phyloP scores from a whole-genome alignment of 2,329 filamentous ascomycete species.

The Tetracladium maxilliforme region DNA sequence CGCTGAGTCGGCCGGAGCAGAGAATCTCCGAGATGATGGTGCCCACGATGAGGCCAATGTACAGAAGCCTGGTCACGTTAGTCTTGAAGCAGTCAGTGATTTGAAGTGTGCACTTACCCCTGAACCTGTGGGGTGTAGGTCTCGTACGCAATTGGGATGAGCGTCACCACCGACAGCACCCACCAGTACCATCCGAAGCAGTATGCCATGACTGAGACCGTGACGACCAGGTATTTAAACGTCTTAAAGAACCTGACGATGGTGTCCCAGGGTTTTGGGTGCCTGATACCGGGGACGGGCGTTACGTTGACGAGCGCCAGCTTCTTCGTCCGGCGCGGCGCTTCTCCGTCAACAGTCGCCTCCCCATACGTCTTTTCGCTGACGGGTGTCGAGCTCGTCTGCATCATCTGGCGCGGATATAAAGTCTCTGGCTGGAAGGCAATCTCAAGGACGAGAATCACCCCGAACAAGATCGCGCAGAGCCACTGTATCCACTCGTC shows the following conservation, averaged over 20 bases:
- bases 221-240: conserved; percentile 28
- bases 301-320: conserved; percentile 24
- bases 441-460: conserved; percentile 29
- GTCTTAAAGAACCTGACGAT: conserved; percentile 27
- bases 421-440: conserved; percentile 38
- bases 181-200: conserved; percentile 43
- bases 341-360: not conserved
- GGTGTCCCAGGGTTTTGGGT: conserved; percentile 31
- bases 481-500: conserved; percentile 39
- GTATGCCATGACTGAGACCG: conserved; percentile 29
- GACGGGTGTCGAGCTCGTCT: conserved; percentile 11
- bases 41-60: conserved; percentile 36
- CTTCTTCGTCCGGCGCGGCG: conserved; percentile 9
- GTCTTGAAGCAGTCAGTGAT: too few relatives aligned
- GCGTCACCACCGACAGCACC: conserved; percentile 34
- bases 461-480: conserved; percentile 33
- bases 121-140: conserved; percentile 31
- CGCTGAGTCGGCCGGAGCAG: conserved; percentile 36
- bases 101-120: too few relatives aligned
- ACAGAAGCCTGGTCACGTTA: conserved; percentile 26
- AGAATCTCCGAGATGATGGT: conserved; percentile 33
- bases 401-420: conserved; percentile 35
- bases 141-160: conserved; percentile 35
- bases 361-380: conserved; percentile 4
- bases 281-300: conserved; percentile 32